Conservation (phyloP, 1,284 basidiomycete genomes). For the Fomitiporia mediterranea region DNA sequence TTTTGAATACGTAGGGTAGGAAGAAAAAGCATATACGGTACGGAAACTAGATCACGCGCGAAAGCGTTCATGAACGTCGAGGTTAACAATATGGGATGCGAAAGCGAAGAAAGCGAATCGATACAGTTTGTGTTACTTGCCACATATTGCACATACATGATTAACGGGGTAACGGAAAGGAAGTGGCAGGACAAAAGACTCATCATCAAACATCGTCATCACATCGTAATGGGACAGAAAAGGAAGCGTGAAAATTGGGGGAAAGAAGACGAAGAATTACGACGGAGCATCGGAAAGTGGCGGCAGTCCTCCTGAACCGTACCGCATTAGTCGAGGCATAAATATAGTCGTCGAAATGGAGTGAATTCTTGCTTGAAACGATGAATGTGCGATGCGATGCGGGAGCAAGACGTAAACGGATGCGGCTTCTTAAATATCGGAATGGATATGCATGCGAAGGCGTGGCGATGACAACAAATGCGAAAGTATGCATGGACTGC, state of each 20-base stretch:
- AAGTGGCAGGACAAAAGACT: background rate
- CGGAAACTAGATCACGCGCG: background rate
- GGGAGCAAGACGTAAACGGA: background rate
- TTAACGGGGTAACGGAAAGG: background rate
- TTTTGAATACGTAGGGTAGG: background rate
- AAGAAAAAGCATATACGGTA: background rate
- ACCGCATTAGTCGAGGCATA: slow-evolving; percentile 3
- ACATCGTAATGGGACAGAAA: background rate
- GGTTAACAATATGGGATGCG: too few relatives aligned
- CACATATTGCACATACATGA: background rate
- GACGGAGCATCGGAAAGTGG: background rate
- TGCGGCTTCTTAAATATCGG: slow-evolving; percentile 5
- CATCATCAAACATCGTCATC: slow-evolving; percentile 1
- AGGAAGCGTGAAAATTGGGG: background rate
- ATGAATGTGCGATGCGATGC: background rate
- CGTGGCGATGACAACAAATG: background rate
- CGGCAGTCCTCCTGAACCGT: background rate
- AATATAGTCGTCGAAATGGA: background rate
- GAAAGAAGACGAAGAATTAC: background rate
- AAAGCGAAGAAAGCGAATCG: slow-evolving; percentile 3
- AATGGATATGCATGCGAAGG: background rate
- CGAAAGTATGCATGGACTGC: background rate
- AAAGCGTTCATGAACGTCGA: background rate
- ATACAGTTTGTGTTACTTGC: slow-evolving; percentile 8
- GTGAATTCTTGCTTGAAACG: background rate